Evolutionary conservation across 352 stramenopile species (phyloP).

Genomic region (Phytophthora kernoviae): DNA sequence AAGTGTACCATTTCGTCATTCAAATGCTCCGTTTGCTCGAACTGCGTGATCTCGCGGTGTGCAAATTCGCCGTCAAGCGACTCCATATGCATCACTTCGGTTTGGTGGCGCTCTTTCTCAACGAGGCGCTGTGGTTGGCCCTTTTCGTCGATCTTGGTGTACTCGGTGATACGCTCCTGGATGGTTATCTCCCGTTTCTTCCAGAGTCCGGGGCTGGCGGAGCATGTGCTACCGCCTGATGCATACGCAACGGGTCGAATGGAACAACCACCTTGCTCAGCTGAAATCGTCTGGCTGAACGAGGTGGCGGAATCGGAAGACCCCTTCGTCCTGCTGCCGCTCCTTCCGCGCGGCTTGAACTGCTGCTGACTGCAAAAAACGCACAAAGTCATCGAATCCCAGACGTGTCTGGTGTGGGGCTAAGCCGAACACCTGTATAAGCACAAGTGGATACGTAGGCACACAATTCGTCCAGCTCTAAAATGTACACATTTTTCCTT

Average conservation of each 20-base stretch:
- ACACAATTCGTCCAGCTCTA: conserved; percentile 71
- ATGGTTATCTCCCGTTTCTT: conserved; percentile 90
- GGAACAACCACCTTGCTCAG: conserved; percentile 35
- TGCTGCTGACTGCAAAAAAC: conserved; percentile 66
- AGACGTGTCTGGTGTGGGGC: conserved; percentile 35
- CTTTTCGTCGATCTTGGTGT: conserved; percentile 88
- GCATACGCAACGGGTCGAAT: conserved; percentile 50
- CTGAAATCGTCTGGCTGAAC: background rate
- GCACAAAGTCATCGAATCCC: conserved; percentile 64
- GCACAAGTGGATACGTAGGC: conserved; percentile 58
- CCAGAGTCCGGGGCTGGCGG: conserved; percentile 73
- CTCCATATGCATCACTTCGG: conserved; percentile 87
- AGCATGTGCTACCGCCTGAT: conserved; percentile 41
- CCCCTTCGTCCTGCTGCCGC: conserved; percentile 23
- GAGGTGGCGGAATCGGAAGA: conserved; percentile 30
- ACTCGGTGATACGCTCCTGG: conserved; percentile 86
- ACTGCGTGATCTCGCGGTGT: conserved; percentile 87
- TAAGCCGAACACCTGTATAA: conserved; percentile 63
- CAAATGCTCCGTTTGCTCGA: conserved; percentile 81
- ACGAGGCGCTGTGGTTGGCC: conserved; percentile 75
- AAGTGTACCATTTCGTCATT: conserved; percentile 86
- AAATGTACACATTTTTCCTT: conserved; percentile 19
- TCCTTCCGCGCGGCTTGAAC: conserved; percentile 56
- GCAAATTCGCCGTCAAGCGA: conserved; percentile 77
- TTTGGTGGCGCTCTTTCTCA: conserved; percentile 86